Base-by-base conservation (phyloP, 331 rosid species). In the Rosa hybrid region DNA sequence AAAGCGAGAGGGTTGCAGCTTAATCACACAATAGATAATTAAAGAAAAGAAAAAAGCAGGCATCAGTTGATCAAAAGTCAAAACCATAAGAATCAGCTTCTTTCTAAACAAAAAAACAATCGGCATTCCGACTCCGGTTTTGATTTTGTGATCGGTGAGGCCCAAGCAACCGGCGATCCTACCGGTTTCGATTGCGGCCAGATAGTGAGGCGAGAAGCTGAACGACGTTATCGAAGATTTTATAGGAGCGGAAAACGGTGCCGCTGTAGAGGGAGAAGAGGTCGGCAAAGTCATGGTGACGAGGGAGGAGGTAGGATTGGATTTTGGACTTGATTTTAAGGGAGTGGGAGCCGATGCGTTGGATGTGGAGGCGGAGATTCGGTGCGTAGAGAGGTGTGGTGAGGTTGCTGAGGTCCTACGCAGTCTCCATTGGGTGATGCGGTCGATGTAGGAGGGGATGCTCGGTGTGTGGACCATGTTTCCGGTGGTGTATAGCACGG, bases 291-390 rank as follows among this genome's bases (percentile, higher is more conserved):
- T 95, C 96, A 1, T 83, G 84, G 72, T 84, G 96, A 83, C 93
- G 97, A 20, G 96, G 82, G 65, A 87, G 71, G 81, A 95, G 81
- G 83, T 95, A 95, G 67, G 96, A 84, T 25, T 84, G 96, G 64
- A 95, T 91, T 81, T 89, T 91, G 8, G 94, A 81, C 38, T 91
- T 93, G 87, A 95, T 93, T 78, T 88, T 94, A 72, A 89, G 88
- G 54, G 98, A 93, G 79, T 93, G 98, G 7, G 99, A 90, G 76
- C 93, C 99, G 18, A 95, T 93, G 23, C 99, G 94, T 77, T 91
- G 91, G 86, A 91, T 92, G 54, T 93, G 88, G 85, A 93, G 98
- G 75, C 94, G 98, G 77, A 95, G 99, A 93, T 95, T 96, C 14
- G 99, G 99, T 14, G 98, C 91, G 10, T 96, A 89, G 77, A 95